Percentiles rank a stretch among this genome's conserved stretches.
Conservation (phyloP, 2,329 filamentous ascomycete species). For the Gyromitra esculenta region DNA sequence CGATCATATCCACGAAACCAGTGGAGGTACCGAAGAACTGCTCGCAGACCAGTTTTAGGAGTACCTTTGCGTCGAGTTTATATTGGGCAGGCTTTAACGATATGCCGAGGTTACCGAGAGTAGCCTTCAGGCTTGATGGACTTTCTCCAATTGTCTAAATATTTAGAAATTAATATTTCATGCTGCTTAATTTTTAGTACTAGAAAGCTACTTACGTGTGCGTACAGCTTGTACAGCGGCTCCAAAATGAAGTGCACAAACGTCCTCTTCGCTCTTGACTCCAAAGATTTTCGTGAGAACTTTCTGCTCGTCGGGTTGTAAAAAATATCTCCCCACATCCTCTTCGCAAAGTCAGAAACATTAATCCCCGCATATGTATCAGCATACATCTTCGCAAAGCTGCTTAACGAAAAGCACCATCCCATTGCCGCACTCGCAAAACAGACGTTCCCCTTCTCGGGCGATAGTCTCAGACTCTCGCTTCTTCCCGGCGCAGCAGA, state of each 20-base stretch:
- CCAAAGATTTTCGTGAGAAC: constrained; percentile 86
- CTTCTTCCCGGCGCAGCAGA: constrained; percentile 83
- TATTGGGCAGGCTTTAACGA: constrained; percentile 90
- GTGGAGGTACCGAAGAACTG: constrained; percentile 92
- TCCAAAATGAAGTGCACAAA: constrained; percentile 96
- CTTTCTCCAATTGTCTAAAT: constrained; percentile 93
- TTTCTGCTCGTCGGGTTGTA: constrained; percentile 90
- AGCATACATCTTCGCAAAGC: constrained; percentile 96
- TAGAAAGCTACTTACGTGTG: constrained; percentile 53
- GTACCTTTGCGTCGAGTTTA: constrained; percentile 85
- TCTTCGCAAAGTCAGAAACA: constrained; percentile 79
- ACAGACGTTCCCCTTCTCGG: constrained; percentile 97
- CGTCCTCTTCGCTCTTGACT: constrained; percentile 81
- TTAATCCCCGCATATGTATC: constrained; percentile 86
- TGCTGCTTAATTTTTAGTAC: background rate
- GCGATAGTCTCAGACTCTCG: constrained; percentile 82
- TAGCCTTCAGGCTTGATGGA: constrained; percentile 81
- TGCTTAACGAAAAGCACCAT: constrained; percentile 95
- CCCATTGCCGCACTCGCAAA: constrained; percentile 93
- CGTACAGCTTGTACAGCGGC: constrained; percentile 95
- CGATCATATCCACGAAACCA: constrained; percentile 95
- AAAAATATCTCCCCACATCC: constrained; percentile 96
- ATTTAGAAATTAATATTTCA: constrained; percentile 23
- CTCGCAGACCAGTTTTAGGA: constrained; percentile 88
- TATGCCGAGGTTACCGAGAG: constrained; percentile 82